Conservation (phyloP, 2,329 filamentous ascomycete species). For the Monilinia vaccinii-corymbosi region DNA sequence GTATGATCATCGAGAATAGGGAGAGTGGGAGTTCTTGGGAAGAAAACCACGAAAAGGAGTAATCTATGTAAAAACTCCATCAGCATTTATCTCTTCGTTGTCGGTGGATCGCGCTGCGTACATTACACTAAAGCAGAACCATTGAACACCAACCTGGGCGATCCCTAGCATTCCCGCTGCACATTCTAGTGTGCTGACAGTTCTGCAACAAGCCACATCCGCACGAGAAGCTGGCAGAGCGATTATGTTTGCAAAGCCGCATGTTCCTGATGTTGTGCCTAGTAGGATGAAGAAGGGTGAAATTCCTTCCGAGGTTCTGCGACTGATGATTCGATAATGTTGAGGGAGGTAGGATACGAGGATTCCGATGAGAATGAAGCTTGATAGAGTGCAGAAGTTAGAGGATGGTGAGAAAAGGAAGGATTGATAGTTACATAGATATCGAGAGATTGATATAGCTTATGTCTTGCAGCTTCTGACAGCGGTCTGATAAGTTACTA, state of each 20-base stretch:
- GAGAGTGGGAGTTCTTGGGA: slow-evolving; percentile 53
- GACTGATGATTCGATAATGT: slow-evolving; percentile 80
- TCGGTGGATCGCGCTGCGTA: slow-evolving; percentile 36
- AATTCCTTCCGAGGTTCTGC: slow-evolving; percentile 84
- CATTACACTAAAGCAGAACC: slow-evolving; percentile 88
- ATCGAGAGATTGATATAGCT: slow-evolving; percentile 43
- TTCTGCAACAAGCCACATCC: slow-evolving; percentile 78
- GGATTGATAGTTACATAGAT: slow-evolving; percentile 37
- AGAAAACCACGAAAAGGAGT: slow-evolving; percentile 90
- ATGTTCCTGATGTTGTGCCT: slow-evolving; percentile 83
- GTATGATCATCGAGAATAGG: slow-evolving; percentile 27
- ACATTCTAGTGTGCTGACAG: slow-evolving; percentile 74
- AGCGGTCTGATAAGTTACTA: slow-evolving; percentile 31
- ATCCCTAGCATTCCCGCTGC: slow-evolving; percentile 80
- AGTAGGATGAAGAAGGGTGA: slow-evolving; percentile 92
- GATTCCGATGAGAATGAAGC: slow-evolving; percentile 74
- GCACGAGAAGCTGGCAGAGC: slow-evolving; percentile 73
- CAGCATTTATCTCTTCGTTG: background rate
- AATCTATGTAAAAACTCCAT: slow-evolving; percentile 48
- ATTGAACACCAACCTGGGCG: slow-evolving; percentile 83
- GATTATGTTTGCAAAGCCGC: slow-evolving; percentile 86
- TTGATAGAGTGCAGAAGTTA: slow-evolving; percentile 4
- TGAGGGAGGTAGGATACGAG: slow-evolving; percentile 91
- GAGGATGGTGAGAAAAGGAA: background rate
- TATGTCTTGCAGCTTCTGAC: slow-evolving; percentile 41